phyloP scores from a whole-genome alignment of 179 eudicot species.

The Silene coronaria region DNA sequence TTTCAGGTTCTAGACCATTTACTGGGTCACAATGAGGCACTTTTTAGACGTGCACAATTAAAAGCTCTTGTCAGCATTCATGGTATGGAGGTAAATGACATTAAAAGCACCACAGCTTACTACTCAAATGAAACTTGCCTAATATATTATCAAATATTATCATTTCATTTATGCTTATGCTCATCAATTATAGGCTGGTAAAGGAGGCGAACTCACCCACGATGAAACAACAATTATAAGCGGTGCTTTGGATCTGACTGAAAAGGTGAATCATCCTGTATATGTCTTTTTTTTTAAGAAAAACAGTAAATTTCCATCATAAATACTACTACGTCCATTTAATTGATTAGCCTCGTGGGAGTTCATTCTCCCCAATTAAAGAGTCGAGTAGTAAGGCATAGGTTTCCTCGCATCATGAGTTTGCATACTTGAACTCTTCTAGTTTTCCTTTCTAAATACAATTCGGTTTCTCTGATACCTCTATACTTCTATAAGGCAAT shows the following conservation, averaged over 20 bases:
- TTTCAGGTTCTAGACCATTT: constrained; percentile 60
- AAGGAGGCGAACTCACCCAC: constrained; percentile 88
- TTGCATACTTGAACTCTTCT: neutral
- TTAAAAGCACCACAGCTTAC: neutral
- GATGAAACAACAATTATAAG: constrained; percentile 85
- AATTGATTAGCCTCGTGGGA: too few species aligned
- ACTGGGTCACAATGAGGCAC: constrained; percentile 62
- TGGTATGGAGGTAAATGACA: constrained; percentile 59
- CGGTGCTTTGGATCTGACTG: constrained; percentile 86
- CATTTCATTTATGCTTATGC: constrained; percentile 3
- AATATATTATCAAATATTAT: neutral
- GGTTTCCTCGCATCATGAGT: neutral
- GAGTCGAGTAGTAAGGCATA: neutral
- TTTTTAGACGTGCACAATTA: constrained; percentile 77
- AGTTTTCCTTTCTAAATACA: neutral
- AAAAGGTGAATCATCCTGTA: constrained; percentile 46
- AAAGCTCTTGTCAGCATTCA: constrained; percentile 84
- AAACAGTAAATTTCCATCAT: neutral
- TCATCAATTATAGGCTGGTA: constrained; percentile 56
- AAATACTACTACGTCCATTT: neutral
- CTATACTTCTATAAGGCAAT: neutral
- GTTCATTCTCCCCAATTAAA: too few species aligned
- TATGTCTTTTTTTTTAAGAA: neutral
- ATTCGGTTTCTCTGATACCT: neutral
- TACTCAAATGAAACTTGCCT: neutral